phyloP scores from a whole-genome alignment of 148 eudicot genomes.

The Vaccinium myrtillus region DNA sequence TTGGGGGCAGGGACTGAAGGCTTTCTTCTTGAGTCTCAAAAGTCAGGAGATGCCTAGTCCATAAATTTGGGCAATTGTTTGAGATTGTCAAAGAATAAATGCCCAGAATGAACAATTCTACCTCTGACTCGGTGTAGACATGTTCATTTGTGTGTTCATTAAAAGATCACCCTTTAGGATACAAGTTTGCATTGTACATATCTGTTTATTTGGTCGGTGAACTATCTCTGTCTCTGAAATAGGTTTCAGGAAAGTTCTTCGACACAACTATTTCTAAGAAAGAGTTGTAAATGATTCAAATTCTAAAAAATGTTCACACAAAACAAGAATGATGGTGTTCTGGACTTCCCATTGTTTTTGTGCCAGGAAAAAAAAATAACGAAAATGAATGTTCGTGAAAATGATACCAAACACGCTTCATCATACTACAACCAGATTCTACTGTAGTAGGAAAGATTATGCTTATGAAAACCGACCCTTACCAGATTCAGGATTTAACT shows the following conservation, averaged over 20 bases:
- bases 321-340: not conserved
- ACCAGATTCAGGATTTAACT: slow-evolving; percentile 50
- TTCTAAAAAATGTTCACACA: not conserved
- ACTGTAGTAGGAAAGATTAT: not conserved
- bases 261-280: not conserved
- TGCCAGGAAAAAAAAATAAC: not conserved
- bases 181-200: no score
- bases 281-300: not conserved
- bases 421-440: not conserved
- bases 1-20: no score
- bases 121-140: no score
- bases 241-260: not conserved
- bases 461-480: not conserved
- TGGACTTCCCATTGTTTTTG: not conserved
- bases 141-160: no score
- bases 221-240: not conserved
- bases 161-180: no score
- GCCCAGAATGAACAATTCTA: no score
- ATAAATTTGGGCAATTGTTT: no score
- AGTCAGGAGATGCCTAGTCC: no score
- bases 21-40: no score
- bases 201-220: not conserved
- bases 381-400: not conserved
- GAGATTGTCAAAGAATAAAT: no score
- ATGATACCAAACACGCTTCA: not conserved